phyloP scores from a whole-genome alignment of 768 basidiomycete genomes.

The Candolleomyces eurysporus region DNA sequence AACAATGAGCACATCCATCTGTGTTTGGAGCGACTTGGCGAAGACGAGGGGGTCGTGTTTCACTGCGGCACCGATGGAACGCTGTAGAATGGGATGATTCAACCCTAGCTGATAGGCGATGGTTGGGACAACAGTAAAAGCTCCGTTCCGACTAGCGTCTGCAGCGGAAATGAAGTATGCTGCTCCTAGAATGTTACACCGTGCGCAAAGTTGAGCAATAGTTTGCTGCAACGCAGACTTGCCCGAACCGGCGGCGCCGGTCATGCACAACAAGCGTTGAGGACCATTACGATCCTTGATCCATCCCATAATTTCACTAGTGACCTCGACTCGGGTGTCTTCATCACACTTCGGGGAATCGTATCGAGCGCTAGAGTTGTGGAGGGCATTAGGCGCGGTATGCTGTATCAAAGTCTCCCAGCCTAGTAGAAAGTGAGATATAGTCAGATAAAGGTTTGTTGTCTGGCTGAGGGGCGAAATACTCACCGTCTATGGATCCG shows the following conservation, averaged over 20 bases:
- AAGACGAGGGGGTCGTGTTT: not conserved
- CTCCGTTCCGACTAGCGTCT: not conserved
- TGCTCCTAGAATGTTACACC: not conserved
- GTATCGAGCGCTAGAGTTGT: not conserved
- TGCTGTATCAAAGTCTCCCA: not conserved
- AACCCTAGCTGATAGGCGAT: constrained; percentile 3
- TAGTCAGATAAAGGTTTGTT: too few species aligned
- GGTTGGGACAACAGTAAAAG: not conserved
- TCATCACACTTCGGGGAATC: not conserved
- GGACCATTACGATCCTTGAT: not conserved
- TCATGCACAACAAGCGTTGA: not conserved
- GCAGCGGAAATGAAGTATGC: constrained; percentile 1
- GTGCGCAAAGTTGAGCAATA: not conserved
- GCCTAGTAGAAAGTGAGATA: not conserved
- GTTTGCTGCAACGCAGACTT: constrained; percentile 1
- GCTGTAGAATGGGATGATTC: not conserved
- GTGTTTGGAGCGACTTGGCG: not conserved
- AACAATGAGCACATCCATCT: not conserved
- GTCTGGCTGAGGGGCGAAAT: too few species aligned
- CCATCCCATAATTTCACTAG: not conserved
- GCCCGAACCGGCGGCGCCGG: constrained; percentile 2
- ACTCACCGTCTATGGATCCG: too few species aligned
- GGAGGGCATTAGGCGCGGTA: not conserved
- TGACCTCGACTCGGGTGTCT: not conserved
- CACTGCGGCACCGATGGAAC: not conserved